These are phyloP conservation scores for Xylaria sp. DNA, from an alignment of 2,329 filamentous ascomycete species.

Conservation along the genomic window DNA sequence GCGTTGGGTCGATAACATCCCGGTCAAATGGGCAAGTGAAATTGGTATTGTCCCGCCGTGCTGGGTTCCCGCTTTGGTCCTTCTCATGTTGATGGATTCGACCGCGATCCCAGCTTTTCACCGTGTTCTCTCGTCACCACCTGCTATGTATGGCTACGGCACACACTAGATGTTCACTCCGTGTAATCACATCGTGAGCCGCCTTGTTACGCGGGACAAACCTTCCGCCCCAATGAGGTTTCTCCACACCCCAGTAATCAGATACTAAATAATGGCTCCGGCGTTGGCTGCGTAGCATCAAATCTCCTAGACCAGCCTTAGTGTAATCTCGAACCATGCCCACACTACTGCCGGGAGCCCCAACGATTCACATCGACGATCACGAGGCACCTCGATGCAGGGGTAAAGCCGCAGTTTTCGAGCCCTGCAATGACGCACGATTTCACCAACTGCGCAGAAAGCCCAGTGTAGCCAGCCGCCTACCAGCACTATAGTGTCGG, in stretches of 20 bases:
- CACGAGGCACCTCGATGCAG: conserved; percentile 16
- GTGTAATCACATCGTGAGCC: background rate
- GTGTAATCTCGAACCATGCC: conserved; percentile 3
- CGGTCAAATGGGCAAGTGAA: background rate
- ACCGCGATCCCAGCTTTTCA: background rate
- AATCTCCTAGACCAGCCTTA: background rate
- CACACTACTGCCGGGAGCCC: background rate
- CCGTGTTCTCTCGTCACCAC: background rate
- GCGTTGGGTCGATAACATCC: background rate
- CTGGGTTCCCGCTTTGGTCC: background rate
- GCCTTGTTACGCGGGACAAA: conserved; percentile 18
- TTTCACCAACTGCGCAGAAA: background rate
- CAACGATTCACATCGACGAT: conserved; percentile 15
- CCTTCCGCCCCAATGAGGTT: conserved; percentile 20
- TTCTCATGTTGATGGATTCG: background rate
- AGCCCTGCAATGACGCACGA: conserved; percentile 5
- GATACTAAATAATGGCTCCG: conserved; percentile 14
- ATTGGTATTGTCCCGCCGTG: background rate
- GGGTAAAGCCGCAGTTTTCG: conserved; percentile 3
- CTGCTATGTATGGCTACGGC: background rate
- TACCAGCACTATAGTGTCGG: background rate
- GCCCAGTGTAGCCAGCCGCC: background rate
- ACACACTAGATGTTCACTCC: background rate
- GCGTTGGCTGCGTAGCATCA: conserved; percentile 15
- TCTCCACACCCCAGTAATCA: conserved; percentile 9